Evolutionary conservation across 2,329 filamentous ascomycete species (phyloP).

Genomic region (Davidsoniella eucalypti): DNA sequence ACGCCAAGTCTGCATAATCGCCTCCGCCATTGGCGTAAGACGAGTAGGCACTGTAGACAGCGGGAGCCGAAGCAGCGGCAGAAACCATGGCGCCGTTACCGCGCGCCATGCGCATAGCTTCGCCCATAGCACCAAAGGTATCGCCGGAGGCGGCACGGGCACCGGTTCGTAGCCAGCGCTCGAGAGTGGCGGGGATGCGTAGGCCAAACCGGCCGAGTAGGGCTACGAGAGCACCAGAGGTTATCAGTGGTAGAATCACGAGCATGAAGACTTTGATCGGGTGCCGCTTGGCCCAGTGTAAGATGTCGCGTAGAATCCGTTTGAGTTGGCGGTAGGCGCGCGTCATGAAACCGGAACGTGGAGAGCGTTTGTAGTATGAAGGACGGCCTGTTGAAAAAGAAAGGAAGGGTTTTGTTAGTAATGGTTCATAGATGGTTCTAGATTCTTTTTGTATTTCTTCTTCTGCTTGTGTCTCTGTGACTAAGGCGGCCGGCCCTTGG

Average conservation of each 20-base stretch:
- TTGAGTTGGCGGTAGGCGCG: conserved; percentile 60
- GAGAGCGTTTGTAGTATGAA: conserved; percentile 64
- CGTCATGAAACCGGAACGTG: conserved; percentile 62
- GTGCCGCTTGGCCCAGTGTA: conserved; percentile 66
- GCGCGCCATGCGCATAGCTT: conserved; percentile 36
- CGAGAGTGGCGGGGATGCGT: conserved; percentile 48
- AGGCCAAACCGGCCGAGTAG: conserved; percentile 68
- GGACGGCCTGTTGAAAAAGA: conserved; percentile 26
- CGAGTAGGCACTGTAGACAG: neutral
- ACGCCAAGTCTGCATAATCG: neutral
- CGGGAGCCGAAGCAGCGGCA: conserved; percentile 6
- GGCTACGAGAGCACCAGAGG: conserved; percentile 63
- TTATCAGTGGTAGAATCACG: conserved; percentile 74
- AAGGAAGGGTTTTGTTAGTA: conserved; percentile 4
- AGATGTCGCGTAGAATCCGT: conserved; percentile 62
- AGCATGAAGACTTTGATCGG: conserved; percentile 77
- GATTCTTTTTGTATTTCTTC: neutral
- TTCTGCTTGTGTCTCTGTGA: neutral
- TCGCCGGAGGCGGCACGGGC: conserved; percentile 31
- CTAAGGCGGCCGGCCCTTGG: too few relatives aligned
- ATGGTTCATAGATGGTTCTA: too few relatives aligned
- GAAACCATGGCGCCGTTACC: conserved; percentile 17
- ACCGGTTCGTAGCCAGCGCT: conserved; percentile 40
- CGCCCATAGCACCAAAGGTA: conserved; percentile 33
- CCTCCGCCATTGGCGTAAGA: neutral